phyloP scores from a whole-genome alignment of 2,329 filamentous ascomycete species.

The Talaromyces sp. region DNA sequence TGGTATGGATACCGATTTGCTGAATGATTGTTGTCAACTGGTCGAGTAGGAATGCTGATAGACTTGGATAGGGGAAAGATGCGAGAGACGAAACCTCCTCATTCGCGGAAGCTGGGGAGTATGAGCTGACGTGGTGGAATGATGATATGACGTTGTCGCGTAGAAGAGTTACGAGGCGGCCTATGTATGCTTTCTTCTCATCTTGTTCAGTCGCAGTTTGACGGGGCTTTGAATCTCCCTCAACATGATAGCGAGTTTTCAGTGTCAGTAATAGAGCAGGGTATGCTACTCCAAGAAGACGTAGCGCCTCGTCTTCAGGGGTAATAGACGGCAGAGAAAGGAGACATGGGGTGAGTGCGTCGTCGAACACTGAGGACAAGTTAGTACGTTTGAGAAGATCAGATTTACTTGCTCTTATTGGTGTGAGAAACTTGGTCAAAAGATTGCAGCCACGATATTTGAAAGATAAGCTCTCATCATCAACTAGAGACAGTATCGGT shows the following conservation, averaged over 20 bases:
- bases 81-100: constrained; percentile 40
- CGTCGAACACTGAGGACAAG: constrained; percentile 44
- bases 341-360: constrained; percentile 59
- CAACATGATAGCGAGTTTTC: constrained; percentile 40
- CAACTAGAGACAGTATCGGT: constrained; percentile 42
- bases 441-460: constrained; percentile 40
- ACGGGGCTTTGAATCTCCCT: not conserved
- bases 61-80: constrained; percentile 43
- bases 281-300: constrained; percentile 64
- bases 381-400: constrained; percentile 43
- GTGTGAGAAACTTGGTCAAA: constrained; percentile 32
- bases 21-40: constrained; percentile 28
- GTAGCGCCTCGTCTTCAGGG: constrained; percentile 65
- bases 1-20: constrained; percentile 36
- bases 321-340: constrained; percentile 74
- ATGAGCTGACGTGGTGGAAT: constrained; percentile 47
- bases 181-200: constrained; percentile 25
- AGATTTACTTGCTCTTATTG: constrained; percentile 34
- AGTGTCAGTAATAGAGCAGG: constrained; percentile 61
- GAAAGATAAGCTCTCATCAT: constrained; percentile 37
- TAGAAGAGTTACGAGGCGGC: constrained; percentile 27
- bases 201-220: constrained; percentile 19
- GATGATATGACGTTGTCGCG: constrained; percentile 36
- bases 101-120: constrained; percentile 36
- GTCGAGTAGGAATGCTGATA: constrained; percentile 46